phyloP scores from a whole-genome alignment of 306 rosid genomes.

The Casuarina cunninghamiana region DNA sequence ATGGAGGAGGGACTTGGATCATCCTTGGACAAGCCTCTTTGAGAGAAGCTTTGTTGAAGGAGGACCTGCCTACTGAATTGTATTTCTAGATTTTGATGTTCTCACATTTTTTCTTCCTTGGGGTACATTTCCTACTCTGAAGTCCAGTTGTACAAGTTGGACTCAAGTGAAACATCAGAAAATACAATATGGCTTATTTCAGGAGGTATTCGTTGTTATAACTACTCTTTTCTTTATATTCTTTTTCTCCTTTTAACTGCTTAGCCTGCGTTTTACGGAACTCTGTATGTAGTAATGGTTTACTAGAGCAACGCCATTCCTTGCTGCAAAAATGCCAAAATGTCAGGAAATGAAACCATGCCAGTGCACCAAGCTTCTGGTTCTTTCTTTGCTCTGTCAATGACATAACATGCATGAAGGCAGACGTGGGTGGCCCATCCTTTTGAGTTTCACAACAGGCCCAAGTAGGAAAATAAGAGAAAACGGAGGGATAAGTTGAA shows the following conservation, averaged over 20 bases:
- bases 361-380: constrained; percentile 52
- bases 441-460: constrained; percentile 50
- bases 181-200: not conserved
- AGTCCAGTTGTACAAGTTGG: constrained; percentile 66
- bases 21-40: constrained; percentile 49
- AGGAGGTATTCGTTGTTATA: no score
- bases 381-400: constrained; percentile 54
- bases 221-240: no score
- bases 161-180: constrained; percentile 13
- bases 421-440: constrained; percentile 53
- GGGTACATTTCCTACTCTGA: constrained; percentile 65
- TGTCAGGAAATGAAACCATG: constrained; percentile 54
- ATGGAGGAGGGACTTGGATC: constrained; percentile 17
- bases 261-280: no score
- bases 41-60: constrained; percentile 51
- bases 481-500: not conserved
- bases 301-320: constrained; percentile 53
- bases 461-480: constrained; percentile 8
- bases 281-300: not conserved
- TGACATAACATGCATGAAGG: constrained; percentile 50
- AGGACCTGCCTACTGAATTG: constrained; percentile 66
- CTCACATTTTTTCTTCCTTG: constrained; percentile 67
- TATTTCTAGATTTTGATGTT: constrained; percentile 73
- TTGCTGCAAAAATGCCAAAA: constrained; percentile 50
- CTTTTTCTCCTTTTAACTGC: no score